Evolutionary conservation across 495 filamentous ascomycete genomes (phyloP).

Genomic region (Podospora comata): DNA sequence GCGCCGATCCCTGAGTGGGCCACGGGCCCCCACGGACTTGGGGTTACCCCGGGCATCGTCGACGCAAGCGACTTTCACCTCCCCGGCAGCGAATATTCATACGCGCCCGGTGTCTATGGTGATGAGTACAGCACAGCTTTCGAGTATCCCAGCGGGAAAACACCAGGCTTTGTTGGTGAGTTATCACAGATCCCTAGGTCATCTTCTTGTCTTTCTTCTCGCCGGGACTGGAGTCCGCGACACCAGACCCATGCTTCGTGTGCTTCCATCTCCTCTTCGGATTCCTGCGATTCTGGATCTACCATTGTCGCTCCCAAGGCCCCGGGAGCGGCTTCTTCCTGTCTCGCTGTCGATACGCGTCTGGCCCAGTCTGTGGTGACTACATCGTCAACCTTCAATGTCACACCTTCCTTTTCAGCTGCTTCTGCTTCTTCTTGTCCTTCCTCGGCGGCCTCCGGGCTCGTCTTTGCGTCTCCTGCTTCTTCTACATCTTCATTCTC

Average conservation of each 20-base stretch:
- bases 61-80: conserved; percentile 55
- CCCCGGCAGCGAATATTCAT: conserved; percentile 56
- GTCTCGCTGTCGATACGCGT: conserved; percentile 34
- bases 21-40: conserved; percentile 58
- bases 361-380: conserved; percentile 32
- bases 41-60: conserved; percentile 64
- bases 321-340: conserved; percentile 13
- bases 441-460: conserved; percentile 29
- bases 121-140: conserved; percentile 44
- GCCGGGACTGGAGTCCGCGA: conserved; percentile 11
- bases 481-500: conserved; percentile 48
- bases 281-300: conserved; percentile 36
- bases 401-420: conserved; percentile 29
- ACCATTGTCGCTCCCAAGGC: conserved; percentile 27
- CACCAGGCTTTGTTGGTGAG: conserved; percentile 73
- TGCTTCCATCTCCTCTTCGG: conserved; percentile 27
- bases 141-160: conserved; percentile 56
- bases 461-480: conserved; percentile 51
- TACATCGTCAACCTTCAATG: conserved; percentile 29
- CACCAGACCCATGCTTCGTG: conserved; percentile 9
- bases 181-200: conserved; percentile 44
- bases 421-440: conserved; percentile 20
- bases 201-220: conserved; percentile 24
- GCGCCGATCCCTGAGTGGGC: conserved; percentile 58
- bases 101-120: conserved; percentile 41